Percentiles rank a stretch among this genome's conserved stretches.
Conservation (phyloP, 352 stramenopile species). For the Thalassiosira hispida region DNA sequence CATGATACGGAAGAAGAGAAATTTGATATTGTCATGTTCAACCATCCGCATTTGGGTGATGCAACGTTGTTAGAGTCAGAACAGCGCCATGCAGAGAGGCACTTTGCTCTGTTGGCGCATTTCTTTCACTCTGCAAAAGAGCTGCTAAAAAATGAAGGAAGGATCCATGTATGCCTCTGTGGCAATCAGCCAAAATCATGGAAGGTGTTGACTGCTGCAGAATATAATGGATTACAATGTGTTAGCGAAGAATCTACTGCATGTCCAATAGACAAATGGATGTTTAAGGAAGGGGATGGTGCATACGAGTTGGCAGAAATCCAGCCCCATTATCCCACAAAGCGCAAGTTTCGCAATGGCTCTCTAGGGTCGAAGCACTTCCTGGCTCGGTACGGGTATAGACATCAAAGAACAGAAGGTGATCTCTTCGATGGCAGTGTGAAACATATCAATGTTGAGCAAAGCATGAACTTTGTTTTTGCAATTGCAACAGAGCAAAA, state of each 20-base stretch:
- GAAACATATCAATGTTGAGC: conserved; percentile 60
- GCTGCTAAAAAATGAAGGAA: conserved; percentile 23
- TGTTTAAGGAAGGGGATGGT: conserved; percentile 16
- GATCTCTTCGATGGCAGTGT: conserved; percentile 43
- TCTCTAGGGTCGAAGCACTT: conserved; percentile 65
- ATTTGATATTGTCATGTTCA: conserved; percentile 73
- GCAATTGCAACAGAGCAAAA: neutral
- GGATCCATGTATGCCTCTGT: conserved; percentile 68
- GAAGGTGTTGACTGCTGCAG: conserved; percentile 47
- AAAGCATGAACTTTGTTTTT: conserved; percentile 46
- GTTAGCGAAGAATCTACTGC: conserved; percentile 37
- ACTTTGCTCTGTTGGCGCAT: conserved; percentile 64
- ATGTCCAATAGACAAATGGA: conserved; percentile 43
- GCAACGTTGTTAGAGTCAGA: conserved; percentile 43
- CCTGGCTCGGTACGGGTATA: conserved; percentile 70
- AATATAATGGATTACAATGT: conserved; percentile 36
- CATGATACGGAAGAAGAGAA: neutral
- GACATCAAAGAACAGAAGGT: conserved; percentile 65
- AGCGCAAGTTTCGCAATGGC: conserved; percentile 67
- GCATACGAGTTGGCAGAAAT: conserved; percentile 18
- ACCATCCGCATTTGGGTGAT: conserved; percentile 74
- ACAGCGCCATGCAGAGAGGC: conserved; percentile 48
- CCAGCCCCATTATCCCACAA: conserved; percentile 44
- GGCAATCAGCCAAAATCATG: conserved; percentile 65
- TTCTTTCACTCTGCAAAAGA: conserved; percentile 65